Evolutionary conservation across 306 rosid species (phyloP).

Genomic region (Chamaecrista fasciculata): DNA sequence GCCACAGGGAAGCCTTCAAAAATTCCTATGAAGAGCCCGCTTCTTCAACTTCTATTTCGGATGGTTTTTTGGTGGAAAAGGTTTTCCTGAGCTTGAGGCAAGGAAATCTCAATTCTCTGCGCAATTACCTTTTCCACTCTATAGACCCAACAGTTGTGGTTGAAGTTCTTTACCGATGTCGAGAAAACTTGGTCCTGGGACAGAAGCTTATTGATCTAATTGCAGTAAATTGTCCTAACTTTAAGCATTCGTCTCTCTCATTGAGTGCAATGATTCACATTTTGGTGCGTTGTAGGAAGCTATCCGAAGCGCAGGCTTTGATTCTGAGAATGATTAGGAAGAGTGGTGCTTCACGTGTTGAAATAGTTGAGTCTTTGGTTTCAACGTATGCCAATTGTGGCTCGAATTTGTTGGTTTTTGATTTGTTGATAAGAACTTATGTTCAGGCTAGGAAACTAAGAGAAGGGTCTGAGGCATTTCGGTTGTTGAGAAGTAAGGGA

Average conservation of each 20-base stretch:
- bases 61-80: conserved; percentile 54
- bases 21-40: conserved; percentile 17
- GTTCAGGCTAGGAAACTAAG: conserved; percentile 83
- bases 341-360: conserved; percentile 64
- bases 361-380: conserved; percentile 55
- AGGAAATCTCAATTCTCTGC: conserved; percentile 36
- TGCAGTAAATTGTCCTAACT: conserved; percentile 37
- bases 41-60: conserved; percentile 35
- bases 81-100: conserved; percentile 54
- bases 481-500: conserved; percentile 47
- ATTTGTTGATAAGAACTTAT: conserved; percentile 75
- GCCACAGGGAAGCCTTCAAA: too few species aligned
- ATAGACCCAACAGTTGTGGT: conserved; percentile 43
- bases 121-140: conserved; percentile 39
- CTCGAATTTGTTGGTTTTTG: conserved; percentile 43
- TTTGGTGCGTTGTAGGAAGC: conserved; percentile 50
- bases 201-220: conserved; percentile 40
- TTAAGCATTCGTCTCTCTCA: conserved; percentile 55
- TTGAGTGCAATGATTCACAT: conserved; percentile 59
- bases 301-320: conserved; percentile 70
- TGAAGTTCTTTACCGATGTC: conserved; percentile 53
- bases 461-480: conserved; percentile 75
- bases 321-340: conserved; percentile 69
- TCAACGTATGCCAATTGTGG: conserved; percentile 15
- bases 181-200: conserved; percentile 35